Evolutionary conservation across 2,329 filamentous ascomycete genomes (phyloP), one percentile per base, ranked within the genome.

Genomic region (Corynespora cassiicola): DNA sequence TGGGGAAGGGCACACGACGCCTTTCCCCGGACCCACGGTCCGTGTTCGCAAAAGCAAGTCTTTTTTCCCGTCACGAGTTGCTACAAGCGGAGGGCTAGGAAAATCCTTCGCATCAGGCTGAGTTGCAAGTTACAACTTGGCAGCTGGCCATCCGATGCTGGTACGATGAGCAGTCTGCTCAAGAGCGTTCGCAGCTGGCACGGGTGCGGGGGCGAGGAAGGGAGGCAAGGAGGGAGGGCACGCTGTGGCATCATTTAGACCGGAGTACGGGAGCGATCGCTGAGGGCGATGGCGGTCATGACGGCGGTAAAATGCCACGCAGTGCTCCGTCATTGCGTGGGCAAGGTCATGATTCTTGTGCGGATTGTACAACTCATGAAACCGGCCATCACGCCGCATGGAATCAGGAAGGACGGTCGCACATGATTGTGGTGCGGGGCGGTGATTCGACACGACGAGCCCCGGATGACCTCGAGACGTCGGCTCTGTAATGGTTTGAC

Each of bases 301-400:
- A 20, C 41, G 40, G 33, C 21, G 39, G 31, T 22, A 22, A 35
- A 33, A 37, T 33, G 34, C 42, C 38, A 46, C 39, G 46, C 45
- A 45, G 42, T 39, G 25, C 31, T 33, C 39, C 37, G 23, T 28
- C 31, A 44, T 41, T 50, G 47, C 39, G 52, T 48, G 47, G 44
- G 31, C 15, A 34, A 37, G 41, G 46, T 43, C 29, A 50, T 56
- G 51, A 54, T 53, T 36, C 50, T n/a, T n/a, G n/a, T 50, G 52
- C 37, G 47, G 44, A 52, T 54, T 66, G 65, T 66, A 66, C 63
- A 68, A 64, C 61, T 57, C 63, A 66, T 65, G 63, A 68, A 66
- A 67, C 61, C 58, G 43, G 54, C 42, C 47, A 59, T 66, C 58
- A 66, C 51, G 59, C 58, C 47, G 61, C 54, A 56, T 56, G 36